Conservation (phyloP, 768 basidiomycete genomes). For the Mrakia frigida region DNA sequence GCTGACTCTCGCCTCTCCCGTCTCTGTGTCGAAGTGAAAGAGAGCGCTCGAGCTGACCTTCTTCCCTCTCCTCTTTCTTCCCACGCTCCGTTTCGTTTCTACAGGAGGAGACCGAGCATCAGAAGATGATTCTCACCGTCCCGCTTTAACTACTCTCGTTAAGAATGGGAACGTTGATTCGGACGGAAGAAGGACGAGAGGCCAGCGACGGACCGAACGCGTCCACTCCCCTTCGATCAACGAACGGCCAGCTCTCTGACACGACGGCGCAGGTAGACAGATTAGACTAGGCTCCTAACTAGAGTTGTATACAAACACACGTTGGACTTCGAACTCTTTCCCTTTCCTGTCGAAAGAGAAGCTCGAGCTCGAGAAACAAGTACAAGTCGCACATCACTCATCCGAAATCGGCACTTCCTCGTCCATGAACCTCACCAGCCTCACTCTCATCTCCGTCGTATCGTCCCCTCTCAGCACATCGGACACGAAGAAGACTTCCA, state of each 20-base stretch:
- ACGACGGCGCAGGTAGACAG: too few species aligned
- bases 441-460: slow-evolving; percentile 85
- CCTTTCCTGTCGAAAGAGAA: not conserved
- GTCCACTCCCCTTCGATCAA: too few species aligned
- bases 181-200: too few species aligned
- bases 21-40: too few species aligned
- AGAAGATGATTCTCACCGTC: slow-evolving; percentile 29
- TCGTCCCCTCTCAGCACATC: slow-evolving; percentile 92
- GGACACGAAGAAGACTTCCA: slow-evolving; percentile 78
- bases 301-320: too few species aligned
- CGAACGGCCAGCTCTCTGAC: too few species aligned
- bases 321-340: too few species aligned
- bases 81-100: too few species aligned
- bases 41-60: not conserved
- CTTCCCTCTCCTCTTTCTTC: not conserved
- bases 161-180: too few species aligned
- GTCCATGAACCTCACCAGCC: slow-evolving; percentile 82
- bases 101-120: slow-evolving; percentile 31
- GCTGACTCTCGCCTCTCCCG: not conserved
- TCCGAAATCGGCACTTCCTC: slow-evolving; percentile 62
- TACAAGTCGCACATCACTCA: not conserved
- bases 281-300: too few species aligned
- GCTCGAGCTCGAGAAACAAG: not conserved
- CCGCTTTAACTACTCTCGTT: too few species aligned
- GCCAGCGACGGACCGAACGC: not conserved